Evolutionary conservation across 352 stramenopile species (phyloP).

Genomic region (Phytophthora macrochlamydospora): DNA sequence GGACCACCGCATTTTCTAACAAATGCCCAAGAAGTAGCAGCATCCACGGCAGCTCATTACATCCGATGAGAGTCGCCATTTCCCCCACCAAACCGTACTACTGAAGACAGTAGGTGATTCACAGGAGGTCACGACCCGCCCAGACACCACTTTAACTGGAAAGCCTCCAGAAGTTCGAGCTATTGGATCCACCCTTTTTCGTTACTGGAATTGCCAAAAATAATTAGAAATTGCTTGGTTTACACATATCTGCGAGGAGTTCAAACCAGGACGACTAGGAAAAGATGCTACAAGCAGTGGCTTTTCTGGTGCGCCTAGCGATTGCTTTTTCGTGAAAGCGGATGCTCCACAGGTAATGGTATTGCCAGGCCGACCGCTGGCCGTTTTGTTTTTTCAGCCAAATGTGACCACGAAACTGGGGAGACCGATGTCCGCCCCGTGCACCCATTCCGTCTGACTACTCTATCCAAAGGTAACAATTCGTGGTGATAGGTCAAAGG

Average conservation of each 20-base stretch:
- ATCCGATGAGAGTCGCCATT: slow-evolving; percentile 10
- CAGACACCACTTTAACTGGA: not conserved
- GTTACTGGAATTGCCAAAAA: not conserved
- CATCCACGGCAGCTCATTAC: slow-evolving; percentile 13
- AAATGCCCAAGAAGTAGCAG: slow-evolving; percentile 15
- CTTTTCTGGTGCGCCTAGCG: no score
- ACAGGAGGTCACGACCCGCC: not conserved
- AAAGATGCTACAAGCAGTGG: no score
- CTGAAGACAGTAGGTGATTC: not conserved
- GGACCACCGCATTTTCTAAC: slow-evolving; percentile 14
- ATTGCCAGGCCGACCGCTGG: no score
- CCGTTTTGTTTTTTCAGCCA: no score
- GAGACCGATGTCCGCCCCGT: not conserved
- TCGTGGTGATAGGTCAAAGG: no score
- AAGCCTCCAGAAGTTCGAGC: not conserved
- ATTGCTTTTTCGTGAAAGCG: no score
- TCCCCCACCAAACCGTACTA: slow-evolving; percentile 8
- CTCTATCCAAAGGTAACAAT: not conserved
- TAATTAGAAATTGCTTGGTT: not conserved
- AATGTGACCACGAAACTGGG: no score
- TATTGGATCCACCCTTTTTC: not conserved
- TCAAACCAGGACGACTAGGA: no score
- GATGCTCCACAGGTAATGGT: no score
- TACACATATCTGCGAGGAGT: no score
- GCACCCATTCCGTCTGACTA: not conserved